A percentile compares a stretch with the other conserved stretches of the same genome.
phyloP scores from a whole-genome alignment of 208 protist genomes.

The Balamuthia mandrillaris region DNA sequence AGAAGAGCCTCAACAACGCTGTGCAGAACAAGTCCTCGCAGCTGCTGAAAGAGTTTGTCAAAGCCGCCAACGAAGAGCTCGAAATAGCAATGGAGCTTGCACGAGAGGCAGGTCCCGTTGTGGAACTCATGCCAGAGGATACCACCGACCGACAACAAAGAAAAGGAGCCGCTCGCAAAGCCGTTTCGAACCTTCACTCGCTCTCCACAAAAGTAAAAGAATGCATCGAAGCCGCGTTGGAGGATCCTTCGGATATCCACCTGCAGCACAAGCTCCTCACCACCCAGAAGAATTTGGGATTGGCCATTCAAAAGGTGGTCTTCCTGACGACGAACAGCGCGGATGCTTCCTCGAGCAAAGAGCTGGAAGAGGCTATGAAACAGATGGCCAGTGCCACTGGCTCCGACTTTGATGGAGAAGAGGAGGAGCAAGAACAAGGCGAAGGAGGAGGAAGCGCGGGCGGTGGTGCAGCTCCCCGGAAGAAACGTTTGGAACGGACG shows the following conservation, averaged over 20 bases:
- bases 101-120: neutral
- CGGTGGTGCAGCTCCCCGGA: too few relatives aligned
- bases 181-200: neutral
- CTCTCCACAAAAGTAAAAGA: neutral
- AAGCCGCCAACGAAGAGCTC: neutral
- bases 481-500: too few relatives aligned
- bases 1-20: too few relatives aligned
- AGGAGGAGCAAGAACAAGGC: neutral
- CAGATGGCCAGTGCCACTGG: slow-evolving; percentile 9
- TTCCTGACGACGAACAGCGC: neutral
- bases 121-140: neutral
- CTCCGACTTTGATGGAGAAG: neutral
- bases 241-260: neutral
- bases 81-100: neutral
- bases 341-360: neutral
- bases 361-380: neutral
- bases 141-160: neutral
- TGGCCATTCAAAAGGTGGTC: slow-evolving; percentile 14
- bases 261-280: neutral
- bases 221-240: neutral
- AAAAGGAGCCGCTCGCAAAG: neutral
- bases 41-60: neutral
- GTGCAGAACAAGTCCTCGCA: too few relatives aligned
- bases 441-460: neutral
- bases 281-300: neutral